Conservation (phyloP, 2,329 filamentous ascomycete species). For the Aspergillaceae sp. region DNA sequence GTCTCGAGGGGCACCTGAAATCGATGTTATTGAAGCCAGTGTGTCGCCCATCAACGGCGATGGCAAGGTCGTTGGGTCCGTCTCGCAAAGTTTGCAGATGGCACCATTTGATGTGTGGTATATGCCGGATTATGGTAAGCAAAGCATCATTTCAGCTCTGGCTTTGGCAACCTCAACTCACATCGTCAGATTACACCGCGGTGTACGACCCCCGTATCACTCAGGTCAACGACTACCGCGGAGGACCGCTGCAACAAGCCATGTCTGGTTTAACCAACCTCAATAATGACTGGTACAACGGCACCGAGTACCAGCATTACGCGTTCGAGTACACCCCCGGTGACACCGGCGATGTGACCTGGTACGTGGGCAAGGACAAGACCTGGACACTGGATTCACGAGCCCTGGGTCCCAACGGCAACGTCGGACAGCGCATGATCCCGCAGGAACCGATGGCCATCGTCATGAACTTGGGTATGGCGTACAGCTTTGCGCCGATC, state of each 20-base stretch:
- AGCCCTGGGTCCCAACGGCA: conserved; percentile 59
- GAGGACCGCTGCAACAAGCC: conserved; percentile 55
- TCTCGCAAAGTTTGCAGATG: conserved; percentile 59
- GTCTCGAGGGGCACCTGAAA: conserved; percentile 60
- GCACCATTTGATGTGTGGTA: conserved; percentile 65
- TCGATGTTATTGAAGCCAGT: conserved; percentile 64
- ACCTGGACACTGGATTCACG: conserved; percentile 56
- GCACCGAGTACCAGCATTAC: conserved; percentile 54
- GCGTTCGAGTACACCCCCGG: conserved; percentile 58
- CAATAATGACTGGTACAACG: conserved; percentile 60
- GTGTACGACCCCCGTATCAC: conserved; percentile 54
- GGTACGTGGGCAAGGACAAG: conserved; percentile 57
- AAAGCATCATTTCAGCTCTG: too few species aligned
- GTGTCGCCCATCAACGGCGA: conserved; percentile 45
- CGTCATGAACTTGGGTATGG: conserved; percentile 64
- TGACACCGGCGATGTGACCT: conserved; percentile 52
- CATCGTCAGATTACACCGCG: conserved; percentile 48
- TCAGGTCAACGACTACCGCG: conserved; percentile 52
- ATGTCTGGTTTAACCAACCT: conserved; percentile 53
- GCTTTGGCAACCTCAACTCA: too few species aligned
- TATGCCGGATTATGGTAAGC: conserved; percentile 50
- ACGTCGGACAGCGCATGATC: conserved; percentile 57
- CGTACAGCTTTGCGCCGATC: conserved; percentile 54
- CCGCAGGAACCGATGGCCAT: conserved; percentile 60
- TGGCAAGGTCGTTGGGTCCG: conserved; percentile 46